These are phyloP conservation scores for Aciculosporium take DNA, from an alignment of 2,329 filamentous ascomycete genomes.

Conservation along the genomic window DNA sequence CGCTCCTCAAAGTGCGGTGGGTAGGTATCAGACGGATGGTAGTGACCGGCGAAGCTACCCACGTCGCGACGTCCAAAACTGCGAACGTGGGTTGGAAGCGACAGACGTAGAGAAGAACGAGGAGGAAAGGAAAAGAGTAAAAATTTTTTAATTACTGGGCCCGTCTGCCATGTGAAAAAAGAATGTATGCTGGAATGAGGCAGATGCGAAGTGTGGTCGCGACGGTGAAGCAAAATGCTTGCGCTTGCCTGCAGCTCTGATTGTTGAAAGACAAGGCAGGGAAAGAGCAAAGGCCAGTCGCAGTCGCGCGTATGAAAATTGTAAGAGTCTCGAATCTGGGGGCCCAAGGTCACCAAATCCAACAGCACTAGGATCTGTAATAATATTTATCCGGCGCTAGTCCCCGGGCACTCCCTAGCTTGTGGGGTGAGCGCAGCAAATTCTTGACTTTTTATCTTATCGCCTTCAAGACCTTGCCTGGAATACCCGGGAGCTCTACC, in stretches of 20 bases:
- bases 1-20: slow-evolving; percentile 8
- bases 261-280: slow-evolving; percentile 1
- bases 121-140: not conserved
- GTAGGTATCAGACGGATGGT: slow-evolving; percentile 3
- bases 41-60: slow-evolving; percentile 12
- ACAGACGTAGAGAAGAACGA: not conserved
- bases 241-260: slow-evolving; percentile 8
- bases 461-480: not conserved
- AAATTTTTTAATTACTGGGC: not conserved
- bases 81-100: slow-evolving; percentile 4
- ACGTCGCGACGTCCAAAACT: not conserved
- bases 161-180: not conserved
- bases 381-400: slow-evolving; percentile 22
- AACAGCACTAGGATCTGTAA: slow-evolving; percentile 24
- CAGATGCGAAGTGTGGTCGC: slow-evolving; percentile 1
- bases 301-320: slow-evolving; percentile 30
- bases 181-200: slow-evolving; percentile 3
- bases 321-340: slow-evolving; percentile 24
- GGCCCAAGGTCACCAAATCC: slow-evolving; percentile 25
- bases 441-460: slow-evolving; percentile 8
- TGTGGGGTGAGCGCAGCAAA: slow-evolving; percentile 4
- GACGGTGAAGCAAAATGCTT: slow-evolving; percentile 1
- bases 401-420: not conserved
- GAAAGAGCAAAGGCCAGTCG: slow-evolving; percentile 8
- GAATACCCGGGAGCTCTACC: slow-evolving; percentile 1